Evolutionary conservation across 768 basidiomycete genomes (phyloP), one percentile per base, ranked within the genome.

Genomic region (Cyclocybe cylindracea): DNA sequence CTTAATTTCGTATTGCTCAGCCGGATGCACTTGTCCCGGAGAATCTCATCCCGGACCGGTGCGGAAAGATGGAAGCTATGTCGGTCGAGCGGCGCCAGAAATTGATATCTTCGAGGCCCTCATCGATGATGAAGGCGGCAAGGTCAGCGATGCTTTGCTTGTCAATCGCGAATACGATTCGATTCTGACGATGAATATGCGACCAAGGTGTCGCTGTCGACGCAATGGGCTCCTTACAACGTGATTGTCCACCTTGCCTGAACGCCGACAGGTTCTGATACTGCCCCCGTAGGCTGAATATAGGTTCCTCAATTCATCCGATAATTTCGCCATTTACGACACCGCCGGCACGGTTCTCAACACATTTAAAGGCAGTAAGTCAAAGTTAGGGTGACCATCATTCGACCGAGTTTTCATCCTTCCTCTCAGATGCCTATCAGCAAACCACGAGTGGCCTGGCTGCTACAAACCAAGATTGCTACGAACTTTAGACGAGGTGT

Each of bases 401-500:
- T 46, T 66, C 59, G 31, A 34, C 34, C 36, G 35, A 29, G 3
- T 16, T 29, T 63, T 69, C 44, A 80, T 74, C 18, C 38, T 35
- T 39, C 32, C 6, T 83, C 24, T 33, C 44, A 64, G 63, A 64
- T 39, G 78, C 73, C 7, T 80, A 78, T 58, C 91, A 92, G 61
- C 86, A 91, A 66, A 85, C 87, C 14, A 84, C 86, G 3, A 90
- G 87, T 14, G 84, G 79, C 8, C 70, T 91, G 7, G 77, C 83
- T 0, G 55, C 67, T 2, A 86, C 86, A 4, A 75, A 91, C 61
- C 82, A 80, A 60, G 55, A 70, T 33, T 89, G 88, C 65, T 93
- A 92, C 64, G 81, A 83, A 67, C 53, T 63, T 4, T 55, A 48
- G 0, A 51, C 37, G 4, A 62, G 62, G 11, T 63, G 68, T 73